Base-by-base conservation (phyloP, 192 early-diverging fungal genomes). In the Mortierella antarctica region DNA sequence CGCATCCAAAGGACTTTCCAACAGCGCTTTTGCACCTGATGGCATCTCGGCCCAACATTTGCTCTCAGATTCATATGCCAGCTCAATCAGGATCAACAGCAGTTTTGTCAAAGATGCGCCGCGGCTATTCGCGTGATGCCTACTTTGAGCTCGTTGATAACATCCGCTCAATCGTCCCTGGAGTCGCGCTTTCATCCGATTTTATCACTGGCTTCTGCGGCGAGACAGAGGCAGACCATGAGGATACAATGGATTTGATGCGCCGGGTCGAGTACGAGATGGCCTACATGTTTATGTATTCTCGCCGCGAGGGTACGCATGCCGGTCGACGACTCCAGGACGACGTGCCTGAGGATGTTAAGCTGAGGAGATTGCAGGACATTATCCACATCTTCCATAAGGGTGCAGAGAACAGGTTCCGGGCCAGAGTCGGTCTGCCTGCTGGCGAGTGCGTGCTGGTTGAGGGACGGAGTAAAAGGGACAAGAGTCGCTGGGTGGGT, bases 241-340 rank as follows among this genome's bases (percentile, higher is more conserved):
- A 71, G 20, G 91, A 92, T 62, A 94, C 93, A 0, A 87, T 92
- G 62, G 83, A 83, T 11, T 20, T 90, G 74, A 92, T 94, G 91
- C 70, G 88, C 41, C 63, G 82, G 7, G 91, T 94, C 2, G 86
- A 87, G 45, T 94, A 90, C 39, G 93, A 94, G 70, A 88, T 85
- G 65, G 93, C 93, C 0, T 94, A 90, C 58, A 94, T 94, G 93
- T 94, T 94, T 84, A 91, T 90, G 8, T 94, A 94, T 74, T 90
- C 91, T 65, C 92, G 91, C 85, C 88, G 93, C 51, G 91, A 92
- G 73, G 86, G 87, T 46, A 94, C 93, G 6, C 91, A 92, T 58
- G 93, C 93, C 6, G 91, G 92, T 65, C 88, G 93, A 41, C 82
- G 84, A 49, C 88, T 86, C 54, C 55, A 84, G 44, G 93, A 94